Evolutionary conservation across 768 basidiomycete species (phyloP).

Genomic region (Cystobasidium onofrii): DNA sequence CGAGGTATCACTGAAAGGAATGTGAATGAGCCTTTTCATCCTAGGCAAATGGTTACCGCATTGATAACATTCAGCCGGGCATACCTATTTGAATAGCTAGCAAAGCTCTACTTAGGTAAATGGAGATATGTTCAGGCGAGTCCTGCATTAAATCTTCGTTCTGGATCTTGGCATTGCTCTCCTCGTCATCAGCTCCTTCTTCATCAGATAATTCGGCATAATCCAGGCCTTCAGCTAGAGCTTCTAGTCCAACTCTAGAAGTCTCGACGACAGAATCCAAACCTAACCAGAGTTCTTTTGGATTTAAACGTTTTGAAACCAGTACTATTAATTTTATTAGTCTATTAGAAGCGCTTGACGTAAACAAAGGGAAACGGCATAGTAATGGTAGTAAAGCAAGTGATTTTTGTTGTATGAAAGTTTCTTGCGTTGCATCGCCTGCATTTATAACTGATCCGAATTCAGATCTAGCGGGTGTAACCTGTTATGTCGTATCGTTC

Average conservation of each 20-base stretch:
- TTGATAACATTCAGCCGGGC: too few species aligned
- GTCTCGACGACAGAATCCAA: conserved; percentile 4
- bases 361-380: not conserved
- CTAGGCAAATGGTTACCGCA: too few species aligned
- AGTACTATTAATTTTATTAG: not conserved
- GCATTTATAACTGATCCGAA: not conserved
- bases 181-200: not conserved
- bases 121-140: not conserved
- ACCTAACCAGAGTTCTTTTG: not conserved
- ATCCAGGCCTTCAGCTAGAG: not conserved
- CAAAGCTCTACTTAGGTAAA: not conserved
- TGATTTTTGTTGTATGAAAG: conserved; percentile 1
- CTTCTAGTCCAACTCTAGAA: not conserved
- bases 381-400: not conserved
- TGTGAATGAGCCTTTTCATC: too few species aligned
- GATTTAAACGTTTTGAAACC: not conserved
- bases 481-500: not conserved
- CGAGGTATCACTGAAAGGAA: not conserved
- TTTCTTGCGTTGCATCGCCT: not conserved
- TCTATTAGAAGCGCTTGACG: not conserved
- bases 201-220: not conserved
- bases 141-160: not conserved
- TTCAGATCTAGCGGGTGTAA: not conserved
- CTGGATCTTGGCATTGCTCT: not conserved
- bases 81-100: not conserved